These are phyloP conservation scores for Ascochyta rabiei DNA, from an alignment of 2,329 filamentous ascomycete genomes.

Conservation along the genomic window DNA sequence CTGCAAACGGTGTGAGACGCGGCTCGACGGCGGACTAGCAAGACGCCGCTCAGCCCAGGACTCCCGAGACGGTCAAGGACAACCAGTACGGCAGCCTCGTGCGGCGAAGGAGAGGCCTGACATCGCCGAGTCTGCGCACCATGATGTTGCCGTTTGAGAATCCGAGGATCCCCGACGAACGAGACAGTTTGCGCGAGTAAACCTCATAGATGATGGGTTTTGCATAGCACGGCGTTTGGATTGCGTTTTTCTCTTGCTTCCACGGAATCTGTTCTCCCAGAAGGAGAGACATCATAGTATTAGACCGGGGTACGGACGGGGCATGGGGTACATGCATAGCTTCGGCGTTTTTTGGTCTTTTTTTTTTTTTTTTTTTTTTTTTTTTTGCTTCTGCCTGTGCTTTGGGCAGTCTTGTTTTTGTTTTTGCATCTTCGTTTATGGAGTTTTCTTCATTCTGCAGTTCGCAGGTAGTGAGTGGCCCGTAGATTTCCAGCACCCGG, in stretches of 20 bases:
- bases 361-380: not conserved
- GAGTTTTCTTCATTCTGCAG: too few species aligned
- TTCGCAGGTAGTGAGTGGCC: not conserved
- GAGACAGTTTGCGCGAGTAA: not conserved
- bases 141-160: constrained; percentile 6
- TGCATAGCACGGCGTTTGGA: constrained; percentile 11
- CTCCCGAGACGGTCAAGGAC: not conserved
- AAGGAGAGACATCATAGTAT: too few species aligned
- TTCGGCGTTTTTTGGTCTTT: constrained; percentile 7
- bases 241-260: too few species aligned
- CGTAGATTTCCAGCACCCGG: too few species aligned
- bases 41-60: not conserved
- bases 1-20: constrained; percentile 18
- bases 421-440: not conserved
- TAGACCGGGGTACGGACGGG: too few species aligned
- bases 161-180: not conserved
- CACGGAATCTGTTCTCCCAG: too few species aligned
- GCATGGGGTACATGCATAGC: constrained; percentile 8
- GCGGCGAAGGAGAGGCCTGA: constrained; percentile 4
- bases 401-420: not conserved
- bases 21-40: constrained; percentile 21
- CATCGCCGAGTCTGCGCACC: constrained; percentile 1
- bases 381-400: too few species aligned
- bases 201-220: not conserved
- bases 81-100: constrained; percentile 9